Percentiles rank a stretch among this genome's conserved stretches.
phyloP scores from a whole-genome alignment of 2,329 filamentous ascomycete species.

The Arthrinium phaeospermum region DNA sequence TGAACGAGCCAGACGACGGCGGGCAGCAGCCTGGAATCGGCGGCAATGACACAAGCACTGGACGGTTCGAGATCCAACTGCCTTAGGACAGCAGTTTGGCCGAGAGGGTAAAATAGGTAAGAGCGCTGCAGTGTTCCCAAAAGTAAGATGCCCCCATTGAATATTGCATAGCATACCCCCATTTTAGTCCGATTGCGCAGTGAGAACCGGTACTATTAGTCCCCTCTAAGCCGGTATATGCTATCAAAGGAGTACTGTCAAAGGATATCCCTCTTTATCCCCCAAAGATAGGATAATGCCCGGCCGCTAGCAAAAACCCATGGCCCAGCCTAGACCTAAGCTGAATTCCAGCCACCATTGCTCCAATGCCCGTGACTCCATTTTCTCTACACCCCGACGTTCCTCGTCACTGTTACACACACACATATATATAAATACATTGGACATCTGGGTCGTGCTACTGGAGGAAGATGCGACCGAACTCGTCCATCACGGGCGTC shows the following conservation, averaged over 20 bases:
- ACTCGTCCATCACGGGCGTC: slow-evolving; percentile 17
- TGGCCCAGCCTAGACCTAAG: background rate
- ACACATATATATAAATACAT: background rate
- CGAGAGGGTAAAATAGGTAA: background rate
- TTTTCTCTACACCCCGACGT: background rate
- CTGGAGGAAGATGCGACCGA: slow-evolving; percentile 17
- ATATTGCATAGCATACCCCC: background rate
- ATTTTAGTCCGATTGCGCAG: background rate
- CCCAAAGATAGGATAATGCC: background rate
- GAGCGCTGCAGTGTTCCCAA: background rate
- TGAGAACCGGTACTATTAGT: background rate
- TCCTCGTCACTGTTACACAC: background rate
- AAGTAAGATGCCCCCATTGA: background rate
- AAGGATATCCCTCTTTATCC: background rate
- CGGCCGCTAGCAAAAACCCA: background rate
- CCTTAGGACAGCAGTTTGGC: background rate
- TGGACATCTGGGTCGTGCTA: background rate
- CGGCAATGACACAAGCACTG: background rate
- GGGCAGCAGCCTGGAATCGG: background rate
- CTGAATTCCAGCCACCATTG: background rate
- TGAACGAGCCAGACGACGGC: background rate
- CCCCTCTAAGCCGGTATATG: background rate
- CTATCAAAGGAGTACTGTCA: background rate
- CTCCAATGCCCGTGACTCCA: background rate
- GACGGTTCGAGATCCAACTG: background rate